Percentiles rank a stretch among this genome's conserved stretches.
Conservation (phyloP, 106 monocot species). For the Xerophyta viscosa region DNA sequence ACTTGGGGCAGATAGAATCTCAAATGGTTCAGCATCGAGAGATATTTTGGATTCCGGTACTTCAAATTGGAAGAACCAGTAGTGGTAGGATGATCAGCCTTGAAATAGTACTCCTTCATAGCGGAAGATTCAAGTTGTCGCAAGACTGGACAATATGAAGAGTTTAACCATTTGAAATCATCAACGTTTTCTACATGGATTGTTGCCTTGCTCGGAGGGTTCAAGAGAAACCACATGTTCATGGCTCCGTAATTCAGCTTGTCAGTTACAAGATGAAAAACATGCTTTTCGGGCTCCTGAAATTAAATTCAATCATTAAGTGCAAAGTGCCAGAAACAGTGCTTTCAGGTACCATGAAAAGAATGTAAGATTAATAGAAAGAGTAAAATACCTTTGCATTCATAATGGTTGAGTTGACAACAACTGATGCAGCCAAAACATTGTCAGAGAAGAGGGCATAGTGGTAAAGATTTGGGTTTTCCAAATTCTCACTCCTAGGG, state of each 20-base stretch:
- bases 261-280: conserved; percentile 64
- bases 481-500: too few relatives aligned
- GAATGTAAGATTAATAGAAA: too few relatives aligned
- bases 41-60: conserved; percentile 64
- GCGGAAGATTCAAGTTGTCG: conserved; percentile 56
- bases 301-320: neutral
- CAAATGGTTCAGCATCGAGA: conserved; percentile 71
- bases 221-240: too few relatives aligned
- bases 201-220: too few relatives aligned
- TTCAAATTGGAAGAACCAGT: conserved; percentile 60
- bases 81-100: conserved; percentile 40
- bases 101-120: conserved; percentile 65
- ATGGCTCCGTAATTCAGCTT: conserved; percentile 68
- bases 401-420: conserved; percentile 63
- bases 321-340: neutral
- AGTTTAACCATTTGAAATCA: conserved; percentile 62
- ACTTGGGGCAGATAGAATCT: too few relatives aligned
- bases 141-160: conserved; percentile 58
- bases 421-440: conserved; percentile 73
- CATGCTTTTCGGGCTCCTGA: conserved; percentile 62
- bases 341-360: neutral
- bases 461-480: too few relatives aligned
- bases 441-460: too few relatives aligned
- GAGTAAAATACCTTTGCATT: conserved; percentile 59
- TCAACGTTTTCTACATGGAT: too few relatives aligned